Percentiles rank a stretch among this genome's conserved stretches.
phyloP scores from a whole-genome alignment of 352 stramenopile genomes.

The Blastocystis sp. region DNA sequence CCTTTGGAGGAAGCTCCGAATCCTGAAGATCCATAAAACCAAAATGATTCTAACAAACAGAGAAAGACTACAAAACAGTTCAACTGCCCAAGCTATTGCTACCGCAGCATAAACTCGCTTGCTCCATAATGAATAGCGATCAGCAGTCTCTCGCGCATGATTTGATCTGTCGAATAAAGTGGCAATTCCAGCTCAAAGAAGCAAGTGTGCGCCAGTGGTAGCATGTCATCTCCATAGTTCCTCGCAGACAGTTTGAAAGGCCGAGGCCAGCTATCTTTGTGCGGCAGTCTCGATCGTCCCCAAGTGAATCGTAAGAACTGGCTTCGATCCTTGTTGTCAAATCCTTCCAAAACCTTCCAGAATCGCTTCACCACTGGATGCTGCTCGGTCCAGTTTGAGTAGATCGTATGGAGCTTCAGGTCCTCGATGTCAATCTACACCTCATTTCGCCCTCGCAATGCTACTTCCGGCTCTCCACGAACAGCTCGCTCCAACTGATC shows the following conservation, averaged over 20 bases:
- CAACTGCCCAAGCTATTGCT: background rate
- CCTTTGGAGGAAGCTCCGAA: background rate
- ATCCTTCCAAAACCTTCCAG: conserved; percentile 65
- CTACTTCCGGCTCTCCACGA: conserved; percentile 67
- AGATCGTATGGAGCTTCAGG: conserved; percentile 69
- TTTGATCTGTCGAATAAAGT: conserved; percentile 80
- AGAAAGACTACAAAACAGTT: background rate
- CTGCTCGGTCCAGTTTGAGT: conserved; percentile 65
- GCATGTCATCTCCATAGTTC: conserved; percentile 73
- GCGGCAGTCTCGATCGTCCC: conserved; percentile 77
- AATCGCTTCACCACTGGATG: conserved; percentile 66
- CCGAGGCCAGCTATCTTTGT: conserved; percentile 68
- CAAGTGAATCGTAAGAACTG: conserved; percentile 79
- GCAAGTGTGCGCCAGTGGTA: conserved; percentile 87
- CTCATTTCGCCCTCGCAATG: background rate
- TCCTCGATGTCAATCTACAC: conserved; percentile 67
- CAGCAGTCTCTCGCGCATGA: conserved; percentile 81
- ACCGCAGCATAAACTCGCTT: conserved; percentile 66
- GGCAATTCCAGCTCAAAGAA: conserved; percentile 89
- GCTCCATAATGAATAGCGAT: conserved; percentile 86
- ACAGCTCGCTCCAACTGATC: conserved; percentile 69
- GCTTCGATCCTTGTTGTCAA: conserved; percentile 66
- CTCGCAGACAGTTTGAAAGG: conserved; percentile 84
- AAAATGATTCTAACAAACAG: background rate
- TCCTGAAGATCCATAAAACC: background rate